These are phyloP conservation scores for Candida sp. DNA, from an alignment of 1,139 yeast species.

Conservation along the genomic window DNA sequence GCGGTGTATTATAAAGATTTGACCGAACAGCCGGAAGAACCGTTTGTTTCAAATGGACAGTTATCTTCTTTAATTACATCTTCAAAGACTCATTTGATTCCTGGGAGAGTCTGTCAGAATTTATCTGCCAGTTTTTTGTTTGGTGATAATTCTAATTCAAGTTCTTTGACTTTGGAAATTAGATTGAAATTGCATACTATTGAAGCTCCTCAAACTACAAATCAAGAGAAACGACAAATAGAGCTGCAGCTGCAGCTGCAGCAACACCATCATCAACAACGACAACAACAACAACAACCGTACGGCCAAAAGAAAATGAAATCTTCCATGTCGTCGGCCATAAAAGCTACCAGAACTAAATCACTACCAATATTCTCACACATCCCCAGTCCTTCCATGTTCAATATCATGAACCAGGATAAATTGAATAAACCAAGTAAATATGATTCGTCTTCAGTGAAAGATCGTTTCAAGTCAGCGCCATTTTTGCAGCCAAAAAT, in stretches of 20 bases:
- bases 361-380: slow-evolving; percentile 56
- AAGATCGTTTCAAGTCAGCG: slow-evolving; percentile 47
- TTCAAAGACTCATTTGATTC: slow-evolving; percentile 39
- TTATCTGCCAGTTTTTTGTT: slow-evolving; percentile 50
- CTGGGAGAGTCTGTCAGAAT: slow-evolving; percentile 73
- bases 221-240: slow-evolving; percentile 4
- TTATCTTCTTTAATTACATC: slow-evolving; percentile 41
- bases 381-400: slow-evolving; percentile 35
- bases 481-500: slow-evolving; percentile 42
- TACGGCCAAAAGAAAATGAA: slow-evolving; percentile 8
- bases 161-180: slow-evolving; percentile 61
- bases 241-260: slow-evolving; percentile 5
- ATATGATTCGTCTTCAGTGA: slow-evolving; percentile 41
- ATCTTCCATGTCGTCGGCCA: slow-evolving; percentile 18
- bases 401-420: slow-evolving; percentile 42
- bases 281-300: slow-evolving; percentile 1
- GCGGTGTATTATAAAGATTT: slow-evolving; percentile 72
- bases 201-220: slow-evolving; percentile 13
- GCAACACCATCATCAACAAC: slow-evolving; percentile 2
- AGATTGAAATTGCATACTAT: slow-evolving; percentile 55
- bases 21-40: slow-evolving; percentile 71
- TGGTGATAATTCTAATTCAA: slow-evolving; percentile 34
- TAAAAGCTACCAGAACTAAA: slow-evolving; percentile 63
- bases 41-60: slow-evolving; percentile 70
- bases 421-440: slow-evolving; percentile 35